phyloP scores from a whole-genome alignment of 805 yeast genomes.

The Wickerhamomyces mucosus region DNA sequence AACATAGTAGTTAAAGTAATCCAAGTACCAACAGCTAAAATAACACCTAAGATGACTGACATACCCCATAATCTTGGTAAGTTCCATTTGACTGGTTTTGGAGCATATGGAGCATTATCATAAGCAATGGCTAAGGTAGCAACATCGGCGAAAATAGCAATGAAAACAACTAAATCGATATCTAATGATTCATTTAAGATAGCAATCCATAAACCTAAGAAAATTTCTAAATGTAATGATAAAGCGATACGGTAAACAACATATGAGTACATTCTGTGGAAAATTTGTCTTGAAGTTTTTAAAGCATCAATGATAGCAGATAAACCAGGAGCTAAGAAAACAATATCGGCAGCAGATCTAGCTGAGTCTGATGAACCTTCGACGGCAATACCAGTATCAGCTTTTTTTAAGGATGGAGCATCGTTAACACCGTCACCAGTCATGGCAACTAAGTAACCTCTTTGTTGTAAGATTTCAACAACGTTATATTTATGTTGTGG shows the following conservation, averaged over 20 bases:
- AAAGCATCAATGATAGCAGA: constrained; percentile 91
- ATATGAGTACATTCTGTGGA: constrained; percentile 98
- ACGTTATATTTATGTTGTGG: constrained; percentile 96
- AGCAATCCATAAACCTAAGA: constrained; percentile 95
- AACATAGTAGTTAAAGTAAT: constrained; percentile 92
- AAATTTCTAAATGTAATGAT: constrained; percentile 88
- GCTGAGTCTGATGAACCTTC: constrained; percentile 98
- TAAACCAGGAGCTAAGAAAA: constrained; percentile 91
- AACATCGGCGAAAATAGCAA: constrained; percentile 96
- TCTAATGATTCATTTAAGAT: constrained; percentile 78
- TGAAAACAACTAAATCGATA: constrained; percentile 89
- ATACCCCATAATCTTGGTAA: constrained; percentile 95
- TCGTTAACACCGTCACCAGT: constrained; percentile 99
- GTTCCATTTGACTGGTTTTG: constrained; percentile 93
- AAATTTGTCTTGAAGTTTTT: constrained; percentile 92
- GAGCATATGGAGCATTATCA: constrained; percentile 94
- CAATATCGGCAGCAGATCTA: constrained; percentile 94
- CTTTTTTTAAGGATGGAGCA: constrained; percentile 96
- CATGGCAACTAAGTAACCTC: constrained; percentile 98
- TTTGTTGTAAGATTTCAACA: constrained; percentile 88
- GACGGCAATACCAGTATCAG: constrained; percentile 95
- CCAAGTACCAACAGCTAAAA: constrained; percentile 91
- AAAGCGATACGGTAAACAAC: constrained; percentile 97
- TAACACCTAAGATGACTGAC: constrained; percentile 78
- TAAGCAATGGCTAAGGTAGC: constrained; percentile 96